Conservation (phyloP, 2,329 filamentous ascomycete genomes). For the Fusarium denticulatum region DNA sequence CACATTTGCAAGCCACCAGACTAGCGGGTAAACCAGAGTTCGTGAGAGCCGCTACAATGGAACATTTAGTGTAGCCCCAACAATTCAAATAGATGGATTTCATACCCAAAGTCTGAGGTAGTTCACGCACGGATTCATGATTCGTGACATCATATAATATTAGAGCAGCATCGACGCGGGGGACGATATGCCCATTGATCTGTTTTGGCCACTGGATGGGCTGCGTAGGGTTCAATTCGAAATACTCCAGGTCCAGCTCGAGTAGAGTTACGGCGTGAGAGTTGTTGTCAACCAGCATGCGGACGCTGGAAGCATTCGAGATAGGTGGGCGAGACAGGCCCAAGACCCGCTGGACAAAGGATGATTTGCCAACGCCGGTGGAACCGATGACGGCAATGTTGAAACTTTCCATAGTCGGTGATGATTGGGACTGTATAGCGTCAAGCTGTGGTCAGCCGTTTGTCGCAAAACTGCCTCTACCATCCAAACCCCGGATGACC, state of each 20-base stretch:
- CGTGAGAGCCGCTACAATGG: constrained; percentile 71
- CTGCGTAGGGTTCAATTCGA: constrained; percentile 66
- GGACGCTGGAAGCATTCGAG: constrained; percentile 64
- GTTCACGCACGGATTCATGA: constrained; percentile 75
- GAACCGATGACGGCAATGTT: constrained; percentile 75
- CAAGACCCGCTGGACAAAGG: constrained; percentile 72
- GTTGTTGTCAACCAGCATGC: constrained; percentile 67
- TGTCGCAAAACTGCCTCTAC: constrained; percentile 27
- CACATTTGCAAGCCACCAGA: constrained; percentile 90
- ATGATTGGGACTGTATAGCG: constrained; percentile 45
- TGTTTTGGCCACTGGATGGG: constrained; percentile 74
- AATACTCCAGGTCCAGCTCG: constrained; percentile 73
- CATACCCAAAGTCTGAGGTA: constrained; percentile 81
- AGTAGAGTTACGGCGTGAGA: constrained; percentile 69
- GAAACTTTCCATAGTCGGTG: constrained; percentile 64
- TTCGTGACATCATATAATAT: constrained; percentile 90
- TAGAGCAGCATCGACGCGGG: constrained; percentile 83
- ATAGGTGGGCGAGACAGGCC: constrained; percentile 64
- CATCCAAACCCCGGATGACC: not conserved
- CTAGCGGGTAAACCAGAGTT: constrained; percentile 79
- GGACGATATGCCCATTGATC: constrained; percentile 75
- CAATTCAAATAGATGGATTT: not conserved
- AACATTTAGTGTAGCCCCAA: constrained; percentile 10
- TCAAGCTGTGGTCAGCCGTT: constrained; percentile 40
- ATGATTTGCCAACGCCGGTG: constrained; percentile 73